These are phyloP conservation scores for Hyphodiscus sp. DNA, from an alignment of 2,329 filamentous ascomycete genomes.

Conservation along the genomic window DNA sequence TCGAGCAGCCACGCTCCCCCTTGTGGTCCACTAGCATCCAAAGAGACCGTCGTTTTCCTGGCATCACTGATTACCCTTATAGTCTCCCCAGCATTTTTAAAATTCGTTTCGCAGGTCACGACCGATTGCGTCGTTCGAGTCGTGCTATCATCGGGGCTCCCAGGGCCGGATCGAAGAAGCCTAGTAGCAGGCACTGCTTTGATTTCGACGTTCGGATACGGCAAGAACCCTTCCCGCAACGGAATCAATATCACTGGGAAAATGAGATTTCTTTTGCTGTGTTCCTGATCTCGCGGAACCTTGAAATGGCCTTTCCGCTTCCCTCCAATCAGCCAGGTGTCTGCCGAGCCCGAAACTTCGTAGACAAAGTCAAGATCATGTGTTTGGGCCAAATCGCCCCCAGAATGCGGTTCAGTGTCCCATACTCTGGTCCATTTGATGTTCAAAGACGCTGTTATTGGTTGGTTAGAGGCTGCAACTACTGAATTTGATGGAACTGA, in stretches of 20 bases:
- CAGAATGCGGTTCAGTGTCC: conserved; percentile 41
- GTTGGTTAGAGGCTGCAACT: conserved; percentile 54
- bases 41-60: conserved; percentile 63
- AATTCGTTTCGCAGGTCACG: conserved; percentile 70
- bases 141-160: conserved; percentile 14
- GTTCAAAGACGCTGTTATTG: conserved; percentile 55
- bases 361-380: conserved; percentile 69
- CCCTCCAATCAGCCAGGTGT: conserved; percentile 81
- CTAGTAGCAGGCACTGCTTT: conserved; percentile 45
- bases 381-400: conserved; percentile 8
- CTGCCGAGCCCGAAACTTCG: conserved; percentile 67
- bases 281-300: conserved; percentile 41
- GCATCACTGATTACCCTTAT: conserved; percentile 69
- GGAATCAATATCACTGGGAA: conserved; percentile 76
- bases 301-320: conserved; percentile 72
- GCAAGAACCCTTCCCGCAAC: conserved; percentile 68
- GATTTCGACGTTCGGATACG: conserved; percentile 74
- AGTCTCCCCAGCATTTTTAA: conserved; percentile 69
- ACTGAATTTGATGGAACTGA: conserved; percentile 30
- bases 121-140: conserved; percentile 16
- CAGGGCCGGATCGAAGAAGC: conserved; percentile 12
- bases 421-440: conserved; percentile 58
- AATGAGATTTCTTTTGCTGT: conserved; percentile 35
- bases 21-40: conserved; percentile 59
- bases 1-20: conserved; percentile 63